phyloP scores from a whole-genome alignment of 305 asterid genomes.

The Striga hermonthica region DNA sequence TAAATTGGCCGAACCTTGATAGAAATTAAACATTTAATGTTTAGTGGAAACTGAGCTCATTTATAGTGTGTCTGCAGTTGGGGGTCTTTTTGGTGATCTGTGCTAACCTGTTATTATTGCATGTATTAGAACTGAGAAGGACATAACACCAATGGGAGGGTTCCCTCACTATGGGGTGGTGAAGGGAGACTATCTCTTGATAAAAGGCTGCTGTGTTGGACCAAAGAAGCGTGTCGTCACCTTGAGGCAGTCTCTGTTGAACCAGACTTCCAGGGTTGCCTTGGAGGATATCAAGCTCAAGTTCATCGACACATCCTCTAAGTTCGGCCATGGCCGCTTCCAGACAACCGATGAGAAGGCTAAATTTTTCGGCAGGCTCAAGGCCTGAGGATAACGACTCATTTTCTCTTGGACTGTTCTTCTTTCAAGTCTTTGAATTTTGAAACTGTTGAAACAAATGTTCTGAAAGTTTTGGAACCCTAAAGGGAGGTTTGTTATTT shows the following conservation, averaged over 20 bases:
- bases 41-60: too few relatives aligned
- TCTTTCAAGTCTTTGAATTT: too few relatives aligned
- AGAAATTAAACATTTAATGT: too few relatives aligned
- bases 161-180: conserved; percentile 57
- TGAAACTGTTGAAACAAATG: too few relatives aligned
- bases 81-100: too few relatives aligned
- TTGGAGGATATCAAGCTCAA: conserved; percentile 52
- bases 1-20: too few relatives aligned
- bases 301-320: conserved; percentile 56
- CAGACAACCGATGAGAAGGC: conserved; percentile 48
- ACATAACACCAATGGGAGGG: conserved; percentile 57
- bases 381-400: too few relatives aligned
- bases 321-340: conserved; percentile 60
- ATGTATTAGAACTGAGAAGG: conserved; percentile 55
- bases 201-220: conserved; percentile 55
- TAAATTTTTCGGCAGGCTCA: conserved; percentile 37
- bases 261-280: conserved; percentile 55
- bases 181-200: conserved; percentile 48
- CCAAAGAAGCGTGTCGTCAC: conserved; percentile 58
- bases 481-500: too few relatives aligned
- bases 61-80: too few relatives aligned
- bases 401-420: too few relatives aligned
- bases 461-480: too few relatives aligned
- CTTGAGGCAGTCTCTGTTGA: conserved; percentile 45
- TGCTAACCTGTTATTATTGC: not conserved